Evolutionary conservation across 1,284 basidiomycete genomes (phyloP), one percentile per base, ranked within the genome.

Genomic region (Trichosporon coremiiforme): DNA sequence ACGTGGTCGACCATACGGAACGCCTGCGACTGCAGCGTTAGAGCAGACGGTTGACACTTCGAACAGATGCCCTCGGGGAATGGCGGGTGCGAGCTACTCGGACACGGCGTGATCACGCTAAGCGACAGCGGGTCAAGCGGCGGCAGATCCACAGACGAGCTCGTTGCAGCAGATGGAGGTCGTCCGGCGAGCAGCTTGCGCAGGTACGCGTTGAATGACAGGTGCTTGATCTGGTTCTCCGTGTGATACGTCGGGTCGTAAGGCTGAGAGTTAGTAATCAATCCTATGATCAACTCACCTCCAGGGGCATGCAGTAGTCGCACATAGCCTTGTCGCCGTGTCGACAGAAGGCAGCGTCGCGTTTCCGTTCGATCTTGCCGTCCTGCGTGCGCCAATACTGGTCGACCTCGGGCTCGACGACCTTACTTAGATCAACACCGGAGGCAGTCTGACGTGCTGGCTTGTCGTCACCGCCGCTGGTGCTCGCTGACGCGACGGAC

Each of bases 1-100:
- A 99, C 88, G 82, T 99, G 97, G 84, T 99, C 97, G 13, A 98
- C 92, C 93, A 98, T 97, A 62, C 97, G 90, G 85, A 93, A 99
- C 1, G 91, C 86, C 79, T 99, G 97, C 0, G 94, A 93, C 77
- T 95, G 92, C 20, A 99, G 87, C 0, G 97, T 99, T 75, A 99
- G 95, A 0, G 96, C 93, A 12, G 94, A 96, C 0, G 97, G 96
- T 80, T 97, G 95, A 80, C 97, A 99, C 66, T 91, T 91, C 4
- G 95, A 96, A 84, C 97, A 99, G 78, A 99, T 98, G 33, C 95
- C 94, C 15, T 89, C 90, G 2, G 97, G 97, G 93, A 95, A 99
- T 13, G 91, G 87, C 1, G 92, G 87, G 79, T 99, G 97, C 4
- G 89, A 88, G 4, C 89, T 92, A 10, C 89, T 91, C 1, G 97